Conservation (phyloP, 805 yeast species). For the Kodamaea kakaduensis region DNA sequence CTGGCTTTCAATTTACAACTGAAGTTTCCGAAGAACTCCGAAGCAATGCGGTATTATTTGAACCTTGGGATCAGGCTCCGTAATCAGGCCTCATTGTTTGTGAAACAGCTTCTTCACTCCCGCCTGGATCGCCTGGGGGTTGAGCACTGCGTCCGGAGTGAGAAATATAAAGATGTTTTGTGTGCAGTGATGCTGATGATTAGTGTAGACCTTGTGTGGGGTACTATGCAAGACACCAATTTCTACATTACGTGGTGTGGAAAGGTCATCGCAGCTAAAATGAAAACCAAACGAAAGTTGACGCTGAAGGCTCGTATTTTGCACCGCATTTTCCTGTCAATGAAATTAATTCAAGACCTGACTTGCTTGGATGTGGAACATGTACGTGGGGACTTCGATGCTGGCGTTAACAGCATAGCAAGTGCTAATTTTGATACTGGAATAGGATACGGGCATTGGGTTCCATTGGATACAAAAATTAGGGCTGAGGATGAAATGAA, state of each 20-base stretch:
- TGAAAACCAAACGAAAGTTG: slow-evolving; percentile 57
- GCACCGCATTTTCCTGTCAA: slow-evolving; percentile 73
- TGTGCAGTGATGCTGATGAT: slow-evolving; percentile 85
- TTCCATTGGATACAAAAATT: not conserved
- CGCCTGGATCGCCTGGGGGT: slow-evolving; percentile 31
- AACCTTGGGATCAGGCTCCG: slow-evolving; percentile 71
- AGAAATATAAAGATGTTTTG: slow-evolving; percentile 78
- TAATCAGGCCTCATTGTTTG: slow-evolving; percentile 67
- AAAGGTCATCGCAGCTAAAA: slow-evolving; percentile 64
- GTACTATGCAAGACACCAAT: slow-evolving; percentile 82
- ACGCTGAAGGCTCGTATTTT: slow-evolving; percentile 73
- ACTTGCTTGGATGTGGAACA: slow-evolving; percentile 45
- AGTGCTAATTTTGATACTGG: slow-evolving; percentile 25
- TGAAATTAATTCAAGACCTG: slow-evolving; percentile 74
- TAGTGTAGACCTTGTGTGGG: slow-evolving; percentile 86
- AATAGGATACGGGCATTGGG: slow-evolving; percentile 10
- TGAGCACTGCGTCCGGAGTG: slow-evolving; percentile 45
- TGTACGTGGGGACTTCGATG: slow-evolving; percentile 32
- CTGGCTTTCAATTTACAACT: slow-evolving; percentile 77
- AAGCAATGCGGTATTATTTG: slow-evolving; percentile 62
- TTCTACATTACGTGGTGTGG: slow-evolving; percentile 75
- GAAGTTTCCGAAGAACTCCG: slow-evolving; percentile 63
- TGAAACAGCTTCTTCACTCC: slow-evolving; percentile 49
- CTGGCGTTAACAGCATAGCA: slow-evolving; percentile 6
- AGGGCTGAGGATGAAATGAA: slow-evolving; percentile 30